Conservation (phyloP, 2,329 filamentous ascomycete species). For the Ophiostoma tasmaniense region DNA sequence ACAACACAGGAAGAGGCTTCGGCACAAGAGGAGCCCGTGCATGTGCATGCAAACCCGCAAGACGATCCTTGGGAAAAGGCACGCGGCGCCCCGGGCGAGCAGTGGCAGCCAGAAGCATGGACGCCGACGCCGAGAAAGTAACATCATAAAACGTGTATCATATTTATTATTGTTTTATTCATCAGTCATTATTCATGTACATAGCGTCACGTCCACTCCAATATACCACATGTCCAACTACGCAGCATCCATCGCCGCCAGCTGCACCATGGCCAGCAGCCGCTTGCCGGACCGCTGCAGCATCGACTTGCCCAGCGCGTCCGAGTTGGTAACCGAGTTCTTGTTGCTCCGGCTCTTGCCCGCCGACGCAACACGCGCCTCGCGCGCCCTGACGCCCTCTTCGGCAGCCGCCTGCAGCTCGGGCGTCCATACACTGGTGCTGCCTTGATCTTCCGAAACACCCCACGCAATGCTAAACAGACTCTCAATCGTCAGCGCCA, state of each 20-base stretch:
- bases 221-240: background rate
- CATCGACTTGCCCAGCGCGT: conserved; percentile 35
- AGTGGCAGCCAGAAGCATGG: conserved; percentile 62
- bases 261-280: conserved; percentile 33
- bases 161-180: background rate
- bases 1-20: too few species aligned
- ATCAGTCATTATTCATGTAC: background rate
- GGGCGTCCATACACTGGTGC: conserved; percentile 27
- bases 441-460: background rate
- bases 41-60: conserved; percentile 5
- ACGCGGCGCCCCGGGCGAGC: conserved; percentile 49
- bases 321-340: conserved; percentile 21
- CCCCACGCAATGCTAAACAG: conserved; percentile 47
- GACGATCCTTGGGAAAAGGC: conserved; percentile 52
- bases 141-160: background rate
- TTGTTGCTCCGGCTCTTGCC: background rate
- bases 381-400: conserved; percentile 41
- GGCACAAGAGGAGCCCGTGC: conserved; percentile 5
- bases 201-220: conserved; percentile 4
- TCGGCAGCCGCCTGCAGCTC: conserved; percentile 34
- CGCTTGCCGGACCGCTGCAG: conserved; percentile 38
- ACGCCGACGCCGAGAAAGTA: conserved; percentile 28
- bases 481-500: conserved; percentile 60
- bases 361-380: conserved; percentile 36
- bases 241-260: conserved; percentile 25